Base-by-base conservation (phyloP, 495 filamentous ascomycete genomes). In the Filosporella fistucella region DNA sequence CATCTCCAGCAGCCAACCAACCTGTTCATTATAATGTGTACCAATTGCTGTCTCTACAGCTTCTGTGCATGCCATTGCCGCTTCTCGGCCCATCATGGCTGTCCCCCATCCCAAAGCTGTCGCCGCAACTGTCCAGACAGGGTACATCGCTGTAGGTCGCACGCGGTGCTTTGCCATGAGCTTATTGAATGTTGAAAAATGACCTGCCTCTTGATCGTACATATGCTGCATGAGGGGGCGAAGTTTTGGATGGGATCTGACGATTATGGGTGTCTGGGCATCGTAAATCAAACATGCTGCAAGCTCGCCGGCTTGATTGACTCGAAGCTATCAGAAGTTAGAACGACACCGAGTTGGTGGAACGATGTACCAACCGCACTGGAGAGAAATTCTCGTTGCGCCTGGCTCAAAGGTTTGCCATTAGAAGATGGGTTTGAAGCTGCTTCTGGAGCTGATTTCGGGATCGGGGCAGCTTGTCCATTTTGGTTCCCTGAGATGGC, bases 41-140 rank as follows among this genome's bases (percentile, higher is more conserved):
- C 94, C 93, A 54, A 98, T 98, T 71, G 97, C 93, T 23, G 94
- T 98, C 70, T 98, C 93, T 23, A 98, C 90, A 4, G 93, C 93
- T 68, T 98, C 93, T 10, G 93, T 98, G 61, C 93, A 98, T 18
- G 94, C 93, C 93, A 98, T 98, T 3, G 93, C 90, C 0, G 93
- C 91, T 68, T 97, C 91, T 30, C 86, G 78, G 0, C 94, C 90
- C 74, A 97, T 74, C n/a, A 90, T 63, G 0, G 82, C 93, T 1
- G 93, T 98, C 2, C 78, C 76, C 86, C 94, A 95, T 12, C 93
- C 93, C 2, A 98, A 67, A 2, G 84, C 86, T 0, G 88, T 84
- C 10, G 94, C 88, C 0, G 90, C 80, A 10, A 79, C 72, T n/a
- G 81, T 75, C 93, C 93, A 98, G 6, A 96, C 30, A 1, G 94